Evolutionary conservation across 306 rosid genomes (phyloP), one percentile per base, ranked within the genome.

Genomic region (Trifolium dubium): DNA sequence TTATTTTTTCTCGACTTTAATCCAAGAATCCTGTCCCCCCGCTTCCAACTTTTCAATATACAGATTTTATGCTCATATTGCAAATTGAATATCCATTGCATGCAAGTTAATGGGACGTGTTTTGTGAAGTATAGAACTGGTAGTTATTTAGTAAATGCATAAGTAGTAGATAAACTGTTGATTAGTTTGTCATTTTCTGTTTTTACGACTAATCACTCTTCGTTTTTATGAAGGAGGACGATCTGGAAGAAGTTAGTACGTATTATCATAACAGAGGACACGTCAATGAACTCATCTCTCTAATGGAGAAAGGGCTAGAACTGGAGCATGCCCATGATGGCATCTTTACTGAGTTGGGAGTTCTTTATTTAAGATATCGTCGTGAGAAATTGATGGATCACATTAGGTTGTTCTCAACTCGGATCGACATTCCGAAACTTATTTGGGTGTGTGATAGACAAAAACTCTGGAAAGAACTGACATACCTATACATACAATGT

Each of bases 291-390:
- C 86, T 89, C 10, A 92, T 92, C 34, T 92, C 97, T 74, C 90
- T 92, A 3, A 92, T 92, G 97, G 97, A 92, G 84, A 89, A 91
- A 77, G 97, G 96, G 70, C 74, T 92, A 12, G 96, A 96, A 49
- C 76, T 89, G 63, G 97, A 89, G 77, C 93, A 90, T 1, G 97
- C 92, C 8, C 93, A 92, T 77, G 86, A 89, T 93, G 93, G 97
- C 34, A 92, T 92, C 89, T 92, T 92, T 73, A 92, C 97, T 12
- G 97, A 92, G 83, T 72, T 92, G 88, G 97, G 97, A 75, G 95
- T 92, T 72, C 82, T 92, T 35, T 92, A 92, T 86, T 96, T 96
- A 59, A 87, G 96, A 88, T 89, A 92, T 74, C 92, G 90, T 44
- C 84, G 85, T 2, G 91, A 88, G 77, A 89, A 86, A 75, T 84